Conservation (phyloP, 2,329 filamentous ascomycete species). For the Chaetomium olivaceum region DNA sequence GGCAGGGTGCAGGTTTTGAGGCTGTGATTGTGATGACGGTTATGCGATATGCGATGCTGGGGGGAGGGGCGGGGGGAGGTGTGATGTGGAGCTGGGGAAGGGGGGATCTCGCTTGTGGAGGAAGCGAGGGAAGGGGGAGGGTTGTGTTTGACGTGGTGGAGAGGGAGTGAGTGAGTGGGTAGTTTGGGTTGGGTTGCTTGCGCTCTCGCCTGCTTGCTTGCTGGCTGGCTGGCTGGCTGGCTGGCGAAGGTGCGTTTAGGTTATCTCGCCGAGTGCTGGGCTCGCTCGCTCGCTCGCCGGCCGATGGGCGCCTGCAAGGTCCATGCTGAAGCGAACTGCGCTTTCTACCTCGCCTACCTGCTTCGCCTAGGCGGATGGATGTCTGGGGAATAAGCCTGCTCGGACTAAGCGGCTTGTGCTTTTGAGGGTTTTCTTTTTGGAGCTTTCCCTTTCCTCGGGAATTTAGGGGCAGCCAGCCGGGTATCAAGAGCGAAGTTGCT, state of each 20-base stretch:
- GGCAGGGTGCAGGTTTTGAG: constrained; percentile 62
- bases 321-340: constrained; percentile 18
- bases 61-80: too few relatives aligned
- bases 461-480: background rate
- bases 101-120: background rate
- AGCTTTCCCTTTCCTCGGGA: background rate
- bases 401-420: background rate
- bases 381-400: background rate
- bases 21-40: too few relatives aligned
- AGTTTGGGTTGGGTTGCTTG: background rate
- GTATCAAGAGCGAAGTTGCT: background rate
- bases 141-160: background rate
- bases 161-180: background rate
- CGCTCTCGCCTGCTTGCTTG: background rate
- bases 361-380: background rate
- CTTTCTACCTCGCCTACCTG: background rate
- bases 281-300: background rate
- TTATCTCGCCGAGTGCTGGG: constrained; percentile 1
- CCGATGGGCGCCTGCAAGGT: constrained; percentile 3
- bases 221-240: background rate
- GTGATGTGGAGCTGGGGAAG: too few relatives aligned
- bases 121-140: background rate
- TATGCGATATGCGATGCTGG: too few relatives aligned
- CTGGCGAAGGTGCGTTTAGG: background rate
- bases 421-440: background rate